Evolutionary conservation across 1,284 basidiomycete species (phyloP).

Genomic region (Leccinum fuscescens): DNA sequence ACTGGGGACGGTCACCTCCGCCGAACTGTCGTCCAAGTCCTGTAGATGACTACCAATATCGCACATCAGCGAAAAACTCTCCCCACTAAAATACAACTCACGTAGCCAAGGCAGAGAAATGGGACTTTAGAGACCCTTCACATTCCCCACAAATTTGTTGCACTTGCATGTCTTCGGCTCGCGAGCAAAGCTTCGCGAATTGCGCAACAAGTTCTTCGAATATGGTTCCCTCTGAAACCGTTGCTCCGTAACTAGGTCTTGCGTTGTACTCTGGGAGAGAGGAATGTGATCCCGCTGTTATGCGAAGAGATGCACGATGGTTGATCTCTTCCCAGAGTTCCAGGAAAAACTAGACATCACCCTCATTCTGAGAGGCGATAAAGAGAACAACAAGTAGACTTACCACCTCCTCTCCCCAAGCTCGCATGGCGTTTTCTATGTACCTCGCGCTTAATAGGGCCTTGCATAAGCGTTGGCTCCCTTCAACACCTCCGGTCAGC

Average conservation of each 20-base stretch:
- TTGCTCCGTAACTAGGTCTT: neutral
- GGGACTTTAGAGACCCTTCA: constrained; percentile 67
- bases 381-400: constrained; percentile 27
- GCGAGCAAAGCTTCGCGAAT: constrained; percentile 58
- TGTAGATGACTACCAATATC: constrained; percentile 19
- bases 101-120: constrained; percentile 52
- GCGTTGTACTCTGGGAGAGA: constrained; percentile 47
- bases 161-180: constrained; percentile 85
- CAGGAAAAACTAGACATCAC: constrained; percentile 71
- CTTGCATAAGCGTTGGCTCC: constrained; percentile 78
- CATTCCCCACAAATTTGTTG: constrained; percentile 80
- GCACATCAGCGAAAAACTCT: constrained; percentile 3
- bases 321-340: constrained; percentile 83
- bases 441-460: constrained; percentile 78
- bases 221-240: constrained; percentile 58
- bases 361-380: neutral
- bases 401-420: constrained; percentile 87
- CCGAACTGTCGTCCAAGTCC: constrained; percentile 25
- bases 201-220: constrained; percentile 72
- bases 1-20: constrained; percentile 58
- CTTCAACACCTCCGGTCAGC: constrained; percentile 77
- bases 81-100: constrained; percentile 26
- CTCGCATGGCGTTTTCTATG: constrained; percentile 62
- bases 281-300: constrained; percentile 45
- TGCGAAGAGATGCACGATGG: constrained; percentile 51